Evolutionary conservation across 257 asterid species (phyloP), one percentile per base, ranked within the genome.

Genomic region (Rhazya stricta): DNA sequence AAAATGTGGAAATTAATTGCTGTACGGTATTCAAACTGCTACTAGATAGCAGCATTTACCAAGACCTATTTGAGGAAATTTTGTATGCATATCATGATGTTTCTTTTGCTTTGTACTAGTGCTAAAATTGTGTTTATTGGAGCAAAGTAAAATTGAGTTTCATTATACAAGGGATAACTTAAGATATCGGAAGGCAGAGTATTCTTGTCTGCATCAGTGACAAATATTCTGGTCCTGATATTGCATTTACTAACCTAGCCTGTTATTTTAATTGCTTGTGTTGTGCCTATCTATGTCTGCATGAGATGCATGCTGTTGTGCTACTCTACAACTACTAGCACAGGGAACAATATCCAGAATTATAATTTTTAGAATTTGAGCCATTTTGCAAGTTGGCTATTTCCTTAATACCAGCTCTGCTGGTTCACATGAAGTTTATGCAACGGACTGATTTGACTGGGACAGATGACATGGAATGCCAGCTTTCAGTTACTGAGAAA

Each of bases 291-390:
- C 21, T 70, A 34, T 77, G 69, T 36, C 69, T 76, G 36, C 67
- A 46, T 68, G 82, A 92, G 97, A 85, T 90, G 88, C 96, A 84
- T 73, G 93, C 95, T 34, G 92, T 90, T 78, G 97, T 89, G 83
- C 69, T 92, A 75, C 91, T 92, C 56, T 92, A 92, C 91, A 92
- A 92, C 84, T 92, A 89, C 82, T 92, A 87, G 80, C 93, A 90
- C 71, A 79, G 95, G 82, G 86, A 83, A 79, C 86, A 85, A 27
- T 79, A 85, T 15, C 81, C 78, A 19, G 79, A 81, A 65, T 69
- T 81, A 18, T 79, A 82, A 13, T 80, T 79, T 70, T 56, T 90
- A 50, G 87, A 88, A 42, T 85, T 77, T 34, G 77, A 30, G 43
- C 57, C 87, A 29, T 87, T 92, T 72, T 86, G 89, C 79, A 81